Base-by-base conservation (phyloP, 192 early-diverging fungal genomes). In the Mortierella claussenii region DNA sequence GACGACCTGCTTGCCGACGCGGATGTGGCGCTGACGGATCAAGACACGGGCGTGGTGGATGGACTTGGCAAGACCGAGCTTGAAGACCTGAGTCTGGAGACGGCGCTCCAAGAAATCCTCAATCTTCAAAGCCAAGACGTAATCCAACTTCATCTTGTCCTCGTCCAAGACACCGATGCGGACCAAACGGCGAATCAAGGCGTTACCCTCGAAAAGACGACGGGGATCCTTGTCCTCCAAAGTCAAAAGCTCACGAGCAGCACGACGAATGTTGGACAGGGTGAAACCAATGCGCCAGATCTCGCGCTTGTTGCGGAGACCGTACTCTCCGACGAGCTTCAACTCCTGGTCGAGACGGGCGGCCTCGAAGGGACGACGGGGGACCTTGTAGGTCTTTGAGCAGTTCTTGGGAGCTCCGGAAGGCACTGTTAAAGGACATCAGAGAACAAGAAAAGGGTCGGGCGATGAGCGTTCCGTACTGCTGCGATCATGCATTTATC, bases 231-330 rank as follows among this genome's bases (percentile, higher is more conserved):
- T 97, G 79, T 89, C 90, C 60, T 97, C 95, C 59, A 98, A 88
- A 60, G 94, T 98, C 71, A 99, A 88, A 65, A 99, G 93, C 87
- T 99, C 96, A 97, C 97, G 95, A 70, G 97, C 97, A 67, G 97
- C 97, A 98, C 97, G 97, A 89, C 97, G 97, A 79, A 99, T 97
- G 87, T 98, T 97, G 86, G 97, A 99, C 69, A 99, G 91, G 73
- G 93, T 94, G 85, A 90, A 92, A 70, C 93, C 95, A 55, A 99
- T 93, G 81, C 97, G 91, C 92, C 93, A 99, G 88, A 99, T 95
- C 88, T 99, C 97, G 73, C 93, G 94, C 93, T 98, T 99, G 95
- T 96, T 97, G 69, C 92, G 88, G 80, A 99, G 93, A 87, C 96
- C 96, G 89, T 91, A 99, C 82, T 96, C 94, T 71, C 97, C 97